These are phyloP conservation scores for Skeletonema marinoi DNA, from an alignment of 108 stramenopile genomes.

Conservation along the genomic window DNA sequence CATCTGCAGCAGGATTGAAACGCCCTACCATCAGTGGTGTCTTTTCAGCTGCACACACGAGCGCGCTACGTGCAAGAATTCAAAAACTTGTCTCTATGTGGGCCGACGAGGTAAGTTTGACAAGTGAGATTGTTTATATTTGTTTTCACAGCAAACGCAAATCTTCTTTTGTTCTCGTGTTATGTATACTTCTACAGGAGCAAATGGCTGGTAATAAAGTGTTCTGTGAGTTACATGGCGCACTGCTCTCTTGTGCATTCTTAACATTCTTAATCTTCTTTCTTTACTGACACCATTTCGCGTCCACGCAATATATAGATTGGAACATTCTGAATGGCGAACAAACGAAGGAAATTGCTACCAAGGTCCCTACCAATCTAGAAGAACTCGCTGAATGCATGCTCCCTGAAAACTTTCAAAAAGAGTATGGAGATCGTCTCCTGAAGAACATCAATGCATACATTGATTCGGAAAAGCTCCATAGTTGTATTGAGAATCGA, in stretches of 20 bases:
- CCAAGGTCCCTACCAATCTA: constrained; percentile 62
- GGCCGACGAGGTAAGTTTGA: constrained; percentile 77
- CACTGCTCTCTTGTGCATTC: not conserved
- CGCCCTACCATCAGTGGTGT: constrained; percentile 26
- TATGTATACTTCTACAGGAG: constrained; percentile 43
- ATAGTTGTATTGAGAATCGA: constrained; percentile 44
- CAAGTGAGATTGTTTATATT: constrained; percentile 43
- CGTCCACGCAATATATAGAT: constrained; percentile 38
- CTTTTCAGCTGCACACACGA: constrained; percentile 60
- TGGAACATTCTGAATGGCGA: constrained; percentile 83
- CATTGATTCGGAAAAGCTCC: constrained; percentile 61
- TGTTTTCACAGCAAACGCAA: not conserved
- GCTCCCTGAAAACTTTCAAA: constrained; percentile 72
- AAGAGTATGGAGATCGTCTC: constrained; percentile 82
- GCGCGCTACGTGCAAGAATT: constrained; percentile 55
- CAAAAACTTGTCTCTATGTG: constrained; percentile 73
- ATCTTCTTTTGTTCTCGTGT: not conserved
- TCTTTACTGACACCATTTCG: not conserved
- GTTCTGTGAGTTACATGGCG: constrained; percentile 57
- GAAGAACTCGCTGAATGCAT: constrained; percentile 75
- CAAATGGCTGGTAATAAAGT: constrained; percentile 77
- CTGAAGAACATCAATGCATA: constrained; percentile 66
- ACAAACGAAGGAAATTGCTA: constrained; percentile 67
- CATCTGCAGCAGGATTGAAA: constrained; percentile 21
- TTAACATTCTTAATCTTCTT: not conserved